Conservation (phyloP, 179 eudicot species). For the Beta lomatogona region DNA sequence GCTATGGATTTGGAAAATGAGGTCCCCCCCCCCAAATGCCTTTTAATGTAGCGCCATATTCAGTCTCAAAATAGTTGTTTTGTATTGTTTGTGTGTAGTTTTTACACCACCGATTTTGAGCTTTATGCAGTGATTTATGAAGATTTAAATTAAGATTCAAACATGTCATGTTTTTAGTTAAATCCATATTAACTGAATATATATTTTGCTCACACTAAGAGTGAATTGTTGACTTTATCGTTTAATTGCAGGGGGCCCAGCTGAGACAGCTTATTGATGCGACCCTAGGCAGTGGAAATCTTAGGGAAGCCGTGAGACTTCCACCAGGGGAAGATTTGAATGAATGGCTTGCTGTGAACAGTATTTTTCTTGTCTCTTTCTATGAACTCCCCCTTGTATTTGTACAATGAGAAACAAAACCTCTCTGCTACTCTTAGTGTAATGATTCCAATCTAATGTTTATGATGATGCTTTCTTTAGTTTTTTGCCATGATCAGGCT, state of each 20-base stretch:
- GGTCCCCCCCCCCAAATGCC: neutral
- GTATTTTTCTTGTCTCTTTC: conserved; percentile 46
- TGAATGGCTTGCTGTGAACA: conserved; percentile 99
- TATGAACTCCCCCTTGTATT: conserved; percentile 12
- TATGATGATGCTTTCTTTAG: neutral
- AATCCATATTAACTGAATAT: neutral
- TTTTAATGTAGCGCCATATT: conserved; percentile 6
- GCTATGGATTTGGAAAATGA: conserved; percentile 17
- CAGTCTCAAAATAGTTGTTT: neutral
- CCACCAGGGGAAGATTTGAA: conserved; percentile 98
- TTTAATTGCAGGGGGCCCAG: conserved; percentile 77
- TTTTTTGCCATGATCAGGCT: neutral
- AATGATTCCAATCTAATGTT: neutral
- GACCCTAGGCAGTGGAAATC: conserved; percentile 92
- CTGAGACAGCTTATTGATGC: conserved; percentile 95
- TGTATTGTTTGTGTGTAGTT: neutral
- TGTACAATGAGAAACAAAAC: neutral
- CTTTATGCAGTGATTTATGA: conserved; percentile 3
- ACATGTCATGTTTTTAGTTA: conserved; percentile 4
- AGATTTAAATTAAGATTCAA: neutral
- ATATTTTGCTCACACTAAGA: neutral
- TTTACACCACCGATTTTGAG: neutral
- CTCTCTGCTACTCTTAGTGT: neutral
- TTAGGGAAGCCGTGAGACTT: conserved; percentile 96
- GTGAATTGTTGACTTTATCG: conserved; percentile 3